A percentile compares a stretch with the other conserved stretches of the same genome.
Evolutionary conservation across 1,139 yeast species (phyloP).

Genomic region (Wickerhamomyces sp.): DNA sequence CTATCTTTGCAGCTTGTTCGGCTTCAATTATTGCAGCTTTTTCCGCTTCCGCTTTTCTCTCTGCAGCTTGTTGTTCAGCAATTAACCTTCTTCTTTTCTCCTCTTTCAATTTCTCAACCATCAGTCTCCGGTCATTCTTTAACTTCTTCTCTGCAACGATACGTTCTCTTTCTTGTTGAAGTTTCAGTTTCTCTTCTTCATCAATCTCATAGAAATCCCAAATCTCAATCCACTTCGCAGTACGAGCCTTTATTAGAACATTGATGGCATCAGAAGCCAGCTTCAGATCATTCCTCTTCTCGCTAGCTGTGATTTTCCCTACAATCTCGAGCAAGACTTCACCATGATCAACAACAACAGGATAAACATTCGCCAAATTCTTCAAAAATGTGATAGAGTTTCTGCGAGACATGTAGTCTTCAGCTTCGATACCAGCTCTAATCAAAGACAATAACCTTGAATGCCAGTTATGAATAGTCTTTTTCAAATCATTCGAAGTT

Average conservation of each 20-base stretch:
- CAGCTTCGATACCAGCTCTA: slow-evolving; percentile 45
- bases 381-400: slow-evolving; percentile 78
- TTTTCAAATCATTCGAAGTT: slow-evolving; percentile 34
- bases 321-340: slow-evolving; percentile 45
- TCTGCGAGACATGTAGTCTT: slow-evolving; percentile 75
- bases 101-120: too few species aligned
- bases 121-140: too few species aligned
- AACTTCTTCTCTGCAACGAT: slow-evolving; percentile 22
- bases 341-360: slow-evolving; percentile 66
- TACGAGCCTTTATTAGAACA: slow-evolving; percentile 63
- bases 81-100: slow-evolving; percentile 20
- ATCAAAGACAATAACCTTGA: slow-evolving; percentile 37
- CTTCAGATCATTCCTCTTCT: slow-evolving; percentile 74
- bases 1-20: neutral
- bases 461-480: slow-evolving; percentile 53
- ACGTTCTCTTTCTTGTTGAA: slow-evolving; percentile 23
- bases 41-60: slow-evolving; percentile 1
- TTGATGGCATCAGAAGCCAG: slow-evolving; percentile 72
- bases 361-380: slow-evolving; percentile 60
- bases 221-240: slow-evolving; percentile 49
- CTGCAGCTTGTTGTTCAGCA: slow-evolving; percentile 6
- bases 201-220: slow-evolving; percentile 52
- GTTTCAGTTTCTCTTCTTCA: slow-evolving; percentile 28
- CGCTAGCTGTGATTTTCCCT: slow-evolving; percentile 44
- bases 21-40: slow-evolving; percentile 1